Evolutionary conservation across 768 basidiomycete species (phyloP).

Genomic region (Podaxis sp.): DNA sequence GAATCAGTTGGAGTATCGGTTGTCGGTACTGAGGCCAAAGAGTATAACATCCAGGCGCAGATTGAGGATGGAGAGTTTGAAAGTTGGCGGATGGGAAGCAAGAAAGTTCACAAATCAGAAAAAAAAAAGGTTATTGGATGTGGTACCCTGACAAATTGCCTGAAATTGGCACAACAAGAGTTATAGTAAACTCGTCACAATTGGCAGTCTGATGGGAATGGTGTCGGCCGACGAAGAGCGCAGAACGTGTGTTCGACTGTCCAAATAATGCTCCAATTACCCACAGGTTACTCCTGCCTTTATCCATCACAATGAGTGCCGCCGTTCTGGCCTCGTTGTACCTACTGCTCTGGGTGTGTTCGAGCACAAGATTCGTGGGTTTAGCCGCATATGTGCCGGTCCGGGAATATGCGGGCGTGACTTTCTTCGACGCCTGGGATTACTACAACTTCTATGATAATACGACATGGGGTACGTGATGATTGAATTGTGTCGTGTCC

Average conservation of each 20-base stretch:
- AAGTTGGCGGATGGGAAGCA: background rate
- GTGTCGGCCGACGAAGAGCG: background rate
- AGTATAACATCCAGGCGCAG: background rate
- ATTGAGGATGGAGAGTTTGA: background rate
- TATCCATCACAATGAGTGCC: background rate
- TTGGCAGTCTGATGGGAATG: background rate
- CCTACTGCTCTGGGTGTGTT: background rate
- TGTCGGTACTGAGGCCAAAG: background rate
- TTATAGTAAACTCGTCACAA: background rate
- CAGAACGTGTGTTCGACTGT: background rate
- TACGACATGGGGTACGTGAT: constrained; percentile 18
- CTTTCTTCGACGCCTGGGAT: constrained; percentile 18
- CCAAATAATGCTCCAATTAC: constrained; percentile 1
- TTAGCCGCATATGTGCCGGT: constrained; percentile 14
- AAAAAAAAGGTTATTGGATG: background rate
- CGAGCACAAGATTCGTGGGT: background rate
- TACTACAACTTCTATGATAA: constrained; percentile 16
- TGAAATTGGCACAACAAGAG: background rate
- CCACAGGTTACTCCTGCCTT: background rate
- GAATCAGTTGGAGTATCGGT: background rate
- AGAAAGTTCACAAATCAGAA: background rate
- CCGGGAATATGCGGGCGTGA: constrained; percentile 15
- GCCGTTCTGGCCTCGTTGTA: background rate
- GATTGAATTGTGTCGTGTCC: background rate
- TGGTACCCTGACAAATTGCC: background rate